Base-by-base conservation (phyloP, 208 protist genomes). In the Tritrichomonas musculus region DNA sequence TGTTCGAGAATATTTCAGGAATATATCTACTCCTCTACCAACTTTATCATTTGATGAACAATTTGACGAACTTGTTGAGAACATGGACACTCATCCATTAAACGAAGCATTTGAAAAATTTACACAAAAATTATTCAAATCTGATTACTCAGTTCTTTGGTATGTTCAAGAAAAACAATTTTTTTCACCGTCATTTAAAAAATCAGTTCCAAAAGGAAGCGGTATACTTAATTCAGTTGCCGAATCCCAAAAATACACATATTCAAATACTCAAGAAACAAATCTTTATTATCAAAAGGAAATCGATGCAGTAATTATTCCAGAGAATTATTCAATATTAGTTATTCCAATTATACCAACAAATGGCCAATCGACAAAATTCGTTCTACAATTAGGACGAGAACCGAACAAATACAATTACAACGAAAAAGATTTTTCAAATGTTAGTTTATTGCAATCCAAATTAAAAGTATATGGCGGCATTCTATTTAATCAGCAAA, bases 61-160 rank as follows among this genome's bases (percentile, higher is more conserved):
- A 20, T 88, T 88, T 88, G 77, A 88, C n/a, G 47, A 88, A 57
- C 33, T 88, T n/a, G 47, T 49, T 36, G 41, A 88, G 57, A 53
- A 44, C 39, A 11, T 88, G 1, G 47, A 53, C 1, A 47, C 25
- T 17, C 41, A 60, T 25, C 77, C 77, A 39, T 8, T 53, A 39
- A 88, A 57, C 57, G 27, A 53, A n/a, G 41, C 47, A 2, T 36
- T 88, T 55, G 77, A 88, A 88, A 57, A 44, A 53, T 44, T 44
- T 8, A 33, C 44, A n/a, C n/a, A 47, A 88, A 20, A 47, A 30
- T 27, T 88, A n/a, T 88, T 88, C 17, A 88, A 88, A 30, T 39
- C 77, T 17, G 41, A 88, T 33, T 53, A n/a, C n/a, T 3, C 47
- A 53, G 57, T 88, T 39, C 13, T 88, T 33, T 88, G 77, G 77